Percentiles rank a stretch among this genome's conserved stretches.
These are phyloP conservation scores for Rubroboletus pulcherrimus DNA, from an alignment of 768 basidiomycete species.

Conservation along the genomic window DNA sequence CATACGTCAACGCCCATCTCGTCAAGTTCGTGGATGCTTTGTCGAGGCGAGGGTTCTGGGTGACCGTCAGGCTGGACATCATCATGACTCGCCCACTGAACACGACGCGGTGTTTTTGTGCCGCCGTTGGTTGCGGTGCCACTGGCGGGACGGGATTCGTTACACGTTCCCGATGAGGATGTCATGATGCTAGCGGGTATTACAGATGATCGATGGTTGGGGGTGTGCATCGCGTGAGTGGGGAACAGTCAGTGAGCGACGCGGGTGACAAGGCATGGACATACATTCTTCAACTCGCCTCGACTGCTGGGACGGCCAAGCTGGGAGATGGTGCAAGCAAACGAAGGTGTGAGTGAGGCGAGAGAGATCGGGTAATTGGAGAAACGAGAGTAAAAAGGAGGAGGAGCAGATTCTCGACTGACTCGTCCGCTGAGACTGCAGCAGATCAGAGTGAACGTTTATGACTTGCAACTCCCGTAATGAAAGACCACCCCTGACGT, in stretches of 20 bases:
- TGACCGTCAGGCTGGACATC: slow-evolving; percentile 9
- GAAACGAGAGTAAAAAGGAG: background rate
- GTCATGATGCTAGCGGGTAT: slow-evolving; percentile 18
- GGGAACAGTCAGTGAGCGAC: background rate
- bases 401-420: background rate
- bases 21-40: slow-evolving; percentile 43
- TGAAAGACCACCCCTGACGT: slow-evolving; percentile 22
- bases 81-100: slow-evolving; percentile 47
- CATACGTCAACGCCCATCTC: slow-evolving; percentile 53
- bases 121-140: slow-evolving; percentile 25
- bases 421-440: background rate
- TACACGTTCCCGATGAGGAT: slow-evolving; percentile 2
- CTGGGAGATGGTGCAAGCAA: background rate
- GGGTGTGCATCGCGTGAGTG: background rate
- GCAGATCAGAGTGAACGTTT: slow-evolving; percentile 6
- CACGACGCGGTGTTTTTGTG: slow-evolving; percentile 46
- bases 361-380: background rate
- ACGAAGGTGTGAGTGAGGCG: background rate
- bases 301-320: background rate
- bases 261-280: background rate
- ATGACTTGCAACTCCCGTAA: slow-evolving; percentile 7
- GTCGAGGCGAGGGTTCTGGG: slow-evolving; percentile 4
- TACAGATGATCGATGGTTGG: slow-evolving; percentile 5
- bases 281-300: slow-evolving; percentile 1
- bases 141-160: slow-evolving; percentile 15